phyloP scores from a whole-genome alignment of 352 stramenopile genomes.

The Peronospora tabacina region DNA sequence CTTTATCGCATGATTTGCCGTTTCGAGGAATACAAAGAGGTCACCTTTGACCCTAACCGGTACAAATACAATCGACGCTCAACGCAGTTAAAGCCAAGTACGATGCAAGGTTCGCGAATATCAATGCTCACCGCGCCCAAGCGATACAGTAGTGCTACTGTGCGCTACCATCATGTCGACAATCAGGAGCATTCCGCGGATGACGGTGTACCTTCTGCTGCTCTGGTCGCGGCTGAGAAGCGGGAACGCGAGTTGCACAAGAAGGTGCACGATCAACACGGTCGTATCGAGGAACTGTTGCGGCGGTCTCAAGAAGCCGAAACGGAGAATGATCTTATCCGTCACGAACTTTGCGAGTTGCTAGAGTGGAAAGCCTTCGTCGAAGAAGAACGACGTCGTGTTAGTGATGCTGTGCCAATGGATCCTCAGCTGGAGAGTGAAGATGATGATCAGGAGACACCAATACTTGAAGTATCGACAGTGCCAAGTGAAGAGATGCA shows the following conservation, averaged over 20 bases:
- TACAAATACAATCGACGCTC: slow-evolving; percentile 15
- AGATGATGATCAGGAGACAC: slow-evolving; percentile 15
- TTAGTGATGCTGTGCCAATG: slow-evolving; percentile 25
- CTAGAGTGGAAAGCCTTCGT: slow-evolving; percentile 68
- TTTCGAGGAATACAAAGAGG: slow-evolving; percentile 75
- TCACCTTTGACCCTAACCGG: slow-evolving; percentile 46
- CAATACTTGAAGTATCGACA: slow-evolving; percentile 17
- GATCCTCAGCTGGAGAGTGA: slow-evolving; percentile 17
- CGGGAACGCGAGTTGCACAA: slow-evolving; percentile 38
- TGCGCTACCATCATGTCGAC: slow-evolving; percentile 29
- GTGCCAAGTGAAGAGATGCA: slow-evolving; percentile 34
- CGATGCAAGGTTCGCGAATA: slow-evolving; percentile 37
- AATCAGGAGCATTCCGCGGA: slow-evolving; percentile 35
- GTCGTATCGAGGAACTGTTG: slow-evolving; percentile 24
- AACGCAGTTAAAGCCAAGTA: slow-evolving; percentile 23
- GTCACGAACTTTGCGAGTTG: slow-evolving; percentile 56
- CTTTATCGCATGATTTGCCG: slow-evolving; percentile 83
- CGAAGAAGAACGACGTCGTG: slow-evolving; percentile 36
- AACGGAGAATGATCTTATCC: slow-evolving; percentile 60
- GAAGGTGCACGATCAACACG: slow-evolving; percentile 34
- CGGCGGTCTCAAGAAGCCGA: slow-evolving; percentile 42
- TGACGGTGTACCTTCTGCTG: slow-evolving; percentile 20
- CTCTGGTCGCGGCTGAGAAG: slow-evolving; percentile 22
- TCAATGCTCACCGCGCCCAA: slow-evolving; percentile 36
- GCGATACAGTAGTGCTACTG: slow-evolving; percentile 33